phyloP scores from a whole-genome alignment of 352 stramenopile genomes.

The Phytopythium litorale region DNA sequence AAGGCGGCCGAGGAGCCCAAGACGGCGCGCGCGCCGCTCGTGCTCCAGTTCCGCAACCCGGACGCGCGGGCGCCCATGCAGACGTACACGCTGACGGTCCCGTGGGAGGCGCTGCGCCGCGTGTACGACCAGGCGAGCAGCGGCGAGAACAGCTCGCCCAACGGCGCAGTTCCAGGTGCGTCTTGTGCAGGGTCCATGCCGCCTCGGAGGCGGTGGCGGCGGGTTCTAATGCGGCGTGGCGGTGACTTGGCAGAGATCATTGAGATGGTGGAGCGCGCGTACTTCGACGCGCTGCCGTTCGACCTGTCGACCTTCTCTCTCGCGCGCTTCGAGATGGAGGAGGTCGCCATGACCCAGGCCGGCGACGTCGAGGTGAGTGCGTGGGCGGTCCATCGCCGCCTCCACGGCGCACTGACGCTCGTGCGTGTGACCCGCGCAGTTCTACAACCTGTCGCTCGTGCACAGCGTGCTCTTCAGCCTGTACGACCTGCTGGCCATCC shows the following conservation, averaged over 20 bases:
- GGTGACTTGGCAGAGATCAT: conserved; percentile 33
- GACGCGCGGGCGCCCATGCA: conserved; percentile 39
- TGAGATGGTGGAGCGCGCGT: conserved; percentile 45
- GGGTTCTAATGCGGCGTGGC: not conserved
- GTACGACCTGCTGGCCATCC: conserved; percentile 39
- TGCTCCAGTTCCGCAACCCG: conserved; percentile 44
- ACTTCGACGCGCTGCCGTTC: conserved; percentile 51
- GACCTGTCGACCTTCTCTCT: conserved; percentile 51
- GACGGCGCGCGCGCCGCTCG: conserved; percentile 24
- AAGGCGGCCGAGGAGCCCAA: conserved; percentile 11
- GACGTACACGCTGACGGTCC: conserved; percentile 59
- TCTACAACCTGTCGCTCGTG: conserved; percentile 47
- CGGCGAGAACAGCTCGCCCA: conserved; percentile 9
- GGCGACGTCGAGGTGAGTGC: conserved; percentile 38
- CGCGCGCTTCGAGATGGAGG: conserved; percentile 39
- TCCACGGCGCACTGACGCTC: not conserved
- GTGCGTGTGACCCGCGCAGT: conserved; percentile 10
- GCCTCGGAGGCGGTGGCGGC: not conserved
- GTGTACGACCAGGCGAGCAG: conserved; percentile 33
- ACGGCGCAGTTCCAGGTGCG: conserved; percentile 26
- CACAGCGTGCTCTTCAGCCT: conserved; percentile 40
- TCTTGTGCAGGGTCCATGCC: conserved; percentile 1
- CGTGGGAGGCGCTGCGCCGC: conserved; percentile 40
- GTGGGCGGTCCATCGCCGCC: no score
- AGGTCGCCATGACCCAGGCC: conserved; percentile 31